phyloP scores from a whole-genome alignment of 2,329 filamentous ascomycete genomes.

The Aureobasidium musti region DNA sequence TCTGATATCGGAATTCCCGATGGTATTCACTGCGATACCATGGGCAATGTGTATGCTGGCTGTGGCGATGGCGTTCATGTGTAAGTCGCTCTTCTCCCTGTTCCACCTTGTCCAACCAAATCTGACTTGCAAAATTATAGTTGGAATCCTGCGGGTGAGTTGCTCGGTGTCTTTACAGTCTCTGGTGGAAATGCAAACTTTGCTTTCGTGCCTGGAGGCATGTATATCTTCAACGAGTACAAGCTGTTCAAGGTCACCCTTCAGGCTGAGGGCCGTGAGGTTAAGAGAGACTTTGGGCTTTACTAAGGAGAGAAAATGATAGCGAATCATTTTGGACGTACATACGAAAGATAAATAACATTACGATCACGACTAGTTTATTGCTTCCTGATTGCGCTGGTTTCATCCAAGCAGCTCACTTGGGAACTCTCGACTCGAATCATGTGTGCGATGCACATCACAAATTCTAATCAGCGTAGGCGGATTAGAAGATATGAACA shows the following conservation, averaged over 20 bases:
- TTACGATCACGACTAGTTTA: background rate
- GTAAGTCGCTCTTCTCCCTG: background rate
- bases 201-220: conserved; percentile 40
- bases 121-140: background rate
- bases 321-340: no score
- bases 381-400: no score
- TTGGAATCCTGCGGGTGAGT: conserved; percentile 29
- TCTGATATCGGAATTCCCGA: conserved; percentile 29
- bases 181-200: conserved; percentile 45
- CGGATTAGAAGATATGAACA: no score
- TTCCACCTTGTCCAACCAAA: background rate
- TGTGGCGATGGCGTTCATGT: conserved; percentile 32
- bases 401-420: no score
- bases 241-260: conserved; percentile 41
- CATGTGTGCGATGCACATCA: background rate
- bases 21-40: conserved; percentile 31
- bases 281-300: conserved; percentile 40
- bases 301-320: background rate
- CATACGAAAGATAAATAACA: no score
- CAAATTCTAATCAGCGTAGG: background rate
- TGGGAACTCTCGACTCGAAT: background rate
- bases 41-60: conserved; percentile 31
- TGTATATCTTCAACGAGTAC: conserved; percentile 41
- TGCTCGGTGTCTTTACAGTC: conserved; percentile 54
- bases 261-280: conserved; percentile 40